These are phyloP conservation scores for Andrographis paniculata DNA, from an alignment of 305 asterid genomes.

Conservation along the genomic window DNA sequence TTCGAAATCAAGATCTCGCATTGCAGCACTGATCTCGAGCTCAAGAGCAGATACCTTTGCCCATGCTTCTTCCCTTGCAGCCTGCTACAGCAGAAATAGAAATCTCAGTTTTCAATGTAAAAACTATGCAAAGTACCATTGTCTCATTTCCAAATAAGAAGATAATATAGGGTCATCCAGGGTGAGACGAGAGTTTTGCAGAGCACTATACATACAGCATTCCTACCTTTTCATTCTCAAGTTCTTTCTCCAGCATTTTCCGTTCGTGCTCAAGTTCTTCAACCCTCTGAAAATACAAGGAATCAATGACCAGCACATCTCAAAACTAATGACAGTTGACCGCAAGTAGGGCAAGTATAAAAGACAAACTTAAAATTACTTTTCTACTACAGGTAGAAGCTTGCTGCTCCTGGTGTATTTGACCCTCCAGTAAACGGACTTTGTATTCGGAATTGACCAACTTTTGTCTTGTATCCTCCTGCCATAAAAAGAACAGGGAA, in stretches of 20 bases:
- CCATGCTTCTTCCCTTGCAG: slow-evolving; percentile 99
- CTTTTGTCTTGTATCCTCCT: slow-evolving; percentile 93
- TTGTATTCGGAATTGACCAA: slow-evolving; percentile 78
- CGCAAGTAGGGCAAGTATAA: too few species aligned
- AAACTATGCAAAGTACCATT: slow-evolving; percentile 12
- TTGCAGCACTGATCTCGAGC: slow-evolving; percentile 88
- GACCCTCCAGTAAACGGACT: slow-evolving; percentile 86
- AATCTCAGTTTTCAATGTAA: slow-evolving; percentile 34
- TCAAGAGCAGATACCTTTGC: slow-evolving; percentile 95
- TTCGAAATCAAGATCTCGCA: slow-evolving; percentile 90
- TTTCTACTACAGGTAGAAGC: slow-evolving; percentile 52
- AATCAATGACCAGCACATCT: slow-evolving; percentile 18
- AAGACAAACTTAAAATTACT: too few species aligned
- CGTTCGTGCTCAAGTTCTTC: slow-evolving; percentile 79
- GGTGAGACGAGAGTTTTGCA: too few species aligned
- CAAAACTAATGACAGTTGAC: slow-evolving; percentile 2
- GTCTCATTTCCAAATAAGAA: slow-evolving; percentile 1
- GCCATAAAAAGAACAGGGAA: slow-evolving; percentile 15
- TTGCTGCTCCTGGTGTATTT: slow-evolving; percentile 65
- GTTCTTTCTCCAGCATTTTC: slow-evolving; percentile 63
- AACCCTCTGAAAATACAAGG: slow-evolving; percentile 44
- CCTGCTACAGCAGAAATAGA: slow-evolving; percentile 83
- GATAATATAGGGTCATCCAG: too few species aligned
- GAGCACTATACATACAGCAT: too few species aligned
- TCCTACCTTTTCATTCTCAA: slow-evolving; percentile 93